Base-by-base conservation (phyloP, 768 basidiomycete species). In the Lactarius hengduanensis region DNA sequence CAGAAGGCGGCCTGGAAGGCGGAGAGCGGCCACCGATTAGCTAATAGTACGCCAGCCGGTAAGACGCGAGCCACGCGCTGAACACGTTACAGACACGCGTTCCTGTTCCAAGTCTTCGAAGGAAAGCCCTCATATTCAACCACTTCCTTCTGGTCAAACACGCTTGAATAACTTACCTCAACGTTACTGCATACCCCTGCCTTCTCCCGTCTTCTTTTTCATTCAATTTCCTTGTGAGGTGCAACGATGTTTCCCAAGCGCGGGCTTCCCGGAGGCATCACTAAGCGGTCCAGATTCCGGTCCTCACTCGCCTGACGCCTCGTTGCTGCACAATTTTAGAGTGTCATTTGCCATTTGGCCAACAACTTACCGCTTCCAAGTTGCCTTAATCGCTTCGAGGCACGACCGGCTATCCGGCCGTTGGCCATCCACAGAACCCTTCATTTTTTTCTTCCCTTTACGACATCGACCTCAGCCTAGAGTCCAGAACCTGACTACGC, bases 61-160 rank as follows among this genome's bases (percentile, higher is more conserved):
- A n/a, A 56, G n/a, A 40, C 57, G 36, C n/a, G 57, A 67, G 57
- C 50, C 66, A 67, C 66, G 66, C 66, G 66, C 58, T 50, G 58
- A 67, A 67, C 66, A 67, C 66, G 66, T 18, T 63, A 47, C 62
- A 60, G 58, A 55, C 66, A 67, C 30, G 62, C 58, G 62, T 63
- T 36, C 30, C 22, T 16, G 16, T 41, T 59, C 66, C 40, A 53
- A 34, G 10, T 55, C 38, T 40, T 59, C 34, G 34, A 50, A 7
- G 5, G 15, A 45, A 32, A 45, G 58, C 41, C 32, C 58, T 45
- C 53, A 30, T 26, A 30, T 47, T 34, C 22, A 30, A 32, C 58
- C 34, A 34, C 34, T 28, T 34, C 36, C 30, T 55, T 54, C 55
- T 61, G 57, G 62, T 45, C 57, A 38, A 34, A 32, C 56, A 30